Base-by-base conservation (phyloP, 106 monocot genomes). In the Dioscorea dumetorum region DNA sequence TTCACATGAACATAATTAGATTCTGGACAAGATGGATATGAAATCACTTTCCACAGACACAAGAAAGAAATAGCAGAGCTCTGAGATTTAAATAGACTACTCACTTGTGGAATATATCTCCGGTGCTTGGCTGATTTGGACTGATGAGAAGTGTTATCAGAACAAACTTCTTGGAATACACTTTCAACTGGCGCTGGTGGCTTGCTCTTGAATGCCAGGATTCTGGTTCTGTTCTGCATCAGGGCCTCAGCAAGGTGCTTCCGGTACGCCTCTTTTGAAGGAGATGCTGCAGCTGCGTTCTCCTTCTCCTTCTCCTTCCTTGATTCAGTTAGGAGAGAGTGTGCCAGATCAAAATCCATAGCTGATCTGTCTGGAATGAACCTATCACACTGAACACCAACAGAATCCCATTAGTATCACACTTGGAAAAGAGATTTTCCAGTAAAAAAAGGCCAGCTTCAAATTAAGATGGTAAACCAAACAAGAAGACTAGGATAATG, bases 361-460 rank as follows among this genome's bases (percentile, higher is more conserved):
- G 85, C 74, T 15, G 85, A 83, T 69, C 85, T 34, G 53, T 83
- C 80, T 8, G 85, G 90, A 33, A 90, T 90, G 73, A 90, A 90
- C 57, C 90, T 79, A 16, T 90, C 90, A 17, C 77, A 67, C 83
- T 80, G 62, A 9, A 33, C 67, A 20, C 2, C 50, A 62, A 58
- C 7, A 33, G 31, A 24, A 22, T 49, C 14, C 24, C 8, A 50
- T 62, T 48, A 50, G 22, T n/a, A 41, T 5, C 9, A 17, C 2
- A 64, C 8, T 28, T 15, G 20, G 18, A 69, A 22, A 62, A 62
- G 14, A 66, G 17, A 58, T 20, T 13, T 23, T 15, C 50, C 19
- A 56, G n/a, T n/a, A 60, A 31, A 34, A 62, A 50, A 10, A 17
- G 2, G 3, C 28, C 1, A 28, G 28, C 28, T 28, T 28, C 3